Evolutionary conservation across 306 rosid species (phyloP).

Genomic region (Vigna angularis): DNA sequence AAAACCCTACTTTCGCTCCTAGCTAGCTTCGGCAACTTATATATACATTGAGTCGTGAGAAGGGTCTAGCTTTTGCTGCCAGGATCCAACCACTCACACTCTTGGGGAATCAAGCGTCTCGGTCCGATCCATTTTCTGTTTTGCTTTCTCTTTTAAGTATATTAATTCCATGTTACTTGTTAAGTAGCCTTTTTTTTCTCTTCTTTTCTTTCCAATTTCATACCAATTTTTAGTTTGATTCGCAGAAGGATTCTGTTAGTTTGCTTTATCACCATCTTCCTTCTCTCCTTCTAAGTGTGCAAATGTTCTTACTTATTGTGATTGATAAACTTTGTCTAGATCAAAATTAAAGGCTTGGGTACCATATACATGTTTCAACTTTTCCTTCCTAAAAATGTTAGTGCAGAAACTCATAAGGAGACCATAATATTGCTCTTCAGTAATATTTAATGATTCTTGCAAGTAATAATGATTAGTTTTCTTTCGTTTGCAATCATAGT

Average conservation of each 20-base stretch:
- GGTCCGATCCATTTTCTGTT: constrained; percentile 88
- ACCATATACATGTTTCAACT: constrained; percentile 18
- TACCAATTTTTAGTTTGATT: constrained; percentile 44
- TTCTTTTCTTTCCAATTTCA: background rate
- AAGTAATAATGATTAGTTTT: constrained; percentile 33
- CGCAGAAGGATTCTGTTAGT: constrained; percentile 30
- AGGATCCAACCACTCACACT: constrained; percentile 55
- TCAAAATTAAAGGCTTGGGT: constrained; percentile 8
- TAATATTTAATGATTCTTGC: constrained; percentile 18
- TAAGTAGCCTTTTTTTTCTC: constrained; percentile 21
- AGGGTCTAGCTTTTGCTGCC: constrained; percentile 48
- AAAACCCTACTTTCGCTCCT: constrained; percentile 57
- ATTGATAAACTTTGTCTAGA: constrained; percentile 37
- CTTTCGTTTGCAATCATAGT: constrained; percentile 35
- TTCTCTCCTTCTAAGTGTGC: constrained; percentile 20
- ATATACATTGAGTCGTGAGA: constrained; percentile 26
- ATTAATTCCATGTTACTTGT: constrained; percentile 38
- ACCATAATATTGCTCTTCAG: background rate
- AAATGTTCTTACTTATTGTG: constrained; percentile 33
- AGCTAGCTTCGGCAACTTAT: constrained; percentile 35
- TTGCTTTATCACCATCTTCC: constrained; percentile 22
- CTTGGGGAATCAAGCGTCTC: constrained; percentile 94
- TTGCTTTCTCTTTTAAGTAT: constrained; percentile 46
- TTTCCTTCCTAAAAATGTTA: constrained; percentile 8
- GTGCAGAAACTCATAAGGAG: constrained; percentile 21